Evolutionary conservation across 1,284 basidiomycete genomes (phyloP).

Genomic region (Binderoboletus segoi): DNA sequence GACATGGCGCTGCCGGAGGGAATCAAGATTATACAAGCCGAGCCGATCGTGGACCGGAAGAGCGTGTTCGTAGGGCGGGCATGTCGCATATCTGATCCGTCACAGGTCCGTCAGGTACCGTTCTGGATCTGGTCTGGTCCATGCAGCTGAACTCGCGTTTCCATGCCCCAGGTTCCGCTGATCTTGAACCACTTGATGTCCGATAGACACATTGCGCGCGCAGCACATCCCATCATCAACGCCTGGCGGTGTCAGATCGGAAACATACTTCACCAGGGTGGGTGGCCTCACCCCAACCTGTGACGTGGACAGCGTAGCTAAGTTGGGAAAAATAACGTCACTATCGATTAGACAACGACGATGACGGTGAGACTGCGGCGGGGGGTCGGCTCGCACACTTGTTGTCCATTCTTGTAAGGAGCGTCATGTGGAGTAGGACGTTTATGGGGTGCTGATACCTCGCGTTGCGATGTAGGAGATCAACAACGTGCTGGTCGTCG

Average conservation of each 20-base stretch:
- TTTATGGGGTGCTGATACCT: background rate
- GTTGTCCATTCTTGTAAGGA: constrained; percentile 80
- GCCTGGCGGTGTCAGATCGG: constrained; percentile 82
- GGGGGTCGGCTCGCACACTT: constrained; percentile 86
- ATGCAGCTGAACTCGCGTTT: background rate
- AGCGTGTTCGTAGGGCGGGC: constrained; percentile 84
- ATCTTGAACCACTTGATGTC: constrained; percentile 74
- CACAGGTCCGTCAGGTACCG: constrained; percentile 52
- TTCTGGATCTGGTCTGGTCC: background rate
- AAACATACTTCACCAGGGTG: constrained; percentile 73
- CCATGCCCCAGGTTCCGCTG: constrained; percentile 57
- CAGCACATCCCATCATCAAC: constrained; percentile 87
- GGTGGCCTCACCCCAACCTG: constrained; percentile 7
- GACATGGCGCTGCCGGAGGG: constrained; percentile 54
- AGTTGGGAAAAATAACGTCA: background rate
- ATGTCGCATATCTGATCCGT: constrained; percentile 75
- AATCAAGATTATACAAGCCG: constrained; percentile 65
- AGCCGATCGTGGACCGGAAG: constrained; percentile 82
- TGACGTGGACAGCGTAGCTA: background rate
- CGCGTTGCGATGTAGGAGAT: constrained; percentile 52
- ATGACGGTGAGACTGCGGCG: constrained; percentile 91
- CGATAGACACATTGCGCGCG: constrained; percentile 74
- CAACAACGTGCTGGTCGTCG: constrained; percentile 82
- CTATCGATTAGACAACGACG: constrained; percentile 76
- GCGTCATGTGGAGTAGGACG: background rate